Percentiles rank a stretch among this genome's conserved stretches.
phyloP scores from a whole-genome alignment of 148 eudicot genomes.

The Arbutus unedo region DNA sequence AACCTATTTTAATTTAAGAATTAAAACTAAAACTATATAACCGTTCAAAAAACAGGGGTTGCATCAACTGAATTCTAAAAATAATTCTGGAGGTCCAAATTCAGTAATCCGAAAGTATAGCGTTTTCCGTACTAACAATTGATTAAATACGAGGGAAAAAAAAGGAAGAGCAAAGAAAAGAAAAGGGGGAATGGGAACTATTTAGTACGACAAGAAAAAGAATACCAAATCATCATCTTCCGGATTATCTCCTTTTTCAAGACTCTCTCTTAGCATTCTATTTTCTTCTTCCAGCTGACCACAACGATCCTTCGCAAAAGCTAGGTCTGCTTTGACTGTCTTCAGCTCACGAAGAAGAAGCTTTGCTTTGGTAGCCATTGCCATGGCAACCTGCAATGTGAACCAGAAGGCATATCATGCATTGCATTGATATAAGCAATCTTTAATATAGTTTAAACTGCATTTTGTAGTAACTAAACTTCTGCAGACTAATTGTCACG shows the following conservation, averaged over 20 bases:
- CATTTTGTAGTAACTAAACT: neutral
- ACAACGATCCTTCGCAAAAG: slow-evolving; percentile 88
- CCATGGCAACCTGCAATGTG: slow-evolving; percentile 74
- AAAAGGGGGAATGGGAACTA: neutral
- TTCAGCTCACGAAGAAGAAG: slow-evolving; percentile 82
- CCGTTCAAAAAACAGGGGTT: neutral
- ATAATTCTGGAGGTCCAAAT: neutral
- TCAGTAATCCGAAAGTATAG: neutral
- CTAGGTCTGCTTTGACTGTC: slow-evolving; percentile 84
- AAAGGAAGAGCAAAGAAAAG: neutral
- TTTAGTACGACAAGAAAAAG: neutral
- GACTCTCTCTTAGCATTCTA: slow-evolving; percentile 57
- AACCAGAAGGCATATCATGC: slow-evolving; percentile 22
- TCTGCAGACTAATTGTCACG: neutral
- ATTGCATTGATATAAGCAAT: neutral
- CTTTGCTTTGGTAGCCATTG: slow-evolving; percentile 89
- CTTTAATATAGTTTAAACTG: neutral
- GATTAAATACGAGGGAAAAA: too few species aligned
- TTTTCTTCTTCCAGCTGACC: slow-evolving; percentile 90
- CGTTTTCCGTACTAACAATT: neutral
- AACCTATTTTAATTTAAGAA: neutral
- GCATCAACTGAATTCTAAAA: neutral
- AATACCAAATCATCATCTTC: slow-evolving; percentile 85
- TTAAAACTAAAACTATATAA: neutral
- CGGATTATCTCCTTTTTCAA: slow-evolving; percentile 62